A percentile compares a stretch with the other conserved stretches of the same genome.
These are phyloP conservation scores for Aspergillus luchuensis DNA, from an alignment of 2,329 filamentous ascomycete genomes.

Conservation along the genomic window DNA sequence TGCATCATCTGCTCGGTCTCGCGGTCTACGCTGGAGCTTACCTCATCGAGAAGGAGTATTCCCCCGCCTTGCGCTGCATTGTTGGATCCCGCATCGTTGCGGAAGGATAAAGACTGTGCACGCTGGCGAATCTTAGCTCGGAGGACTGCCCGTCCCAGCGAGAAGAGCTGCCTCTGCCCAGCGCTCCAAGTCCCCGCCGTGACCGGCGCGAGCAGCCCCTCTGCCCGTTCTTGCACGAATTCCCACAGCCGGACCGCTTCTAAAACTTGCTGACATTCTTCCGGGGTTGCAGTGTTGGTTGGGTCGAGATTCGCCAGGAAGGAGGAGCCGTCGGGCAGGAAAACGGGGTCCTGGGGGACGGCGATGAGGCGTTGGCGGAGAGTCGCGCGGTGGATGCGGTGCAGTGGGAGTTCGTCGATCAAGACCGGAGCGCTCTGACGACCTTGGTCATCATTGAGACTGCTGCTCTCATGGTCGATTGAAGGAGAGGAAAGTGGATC, in stretches of 20 bases:
- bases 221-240: conserved; percentile 6
- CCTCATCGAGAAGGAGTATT: conserved; percentile 29
- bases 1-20: conserved; percentile 25
- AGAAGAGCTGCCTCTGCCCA: conserved; percentile 12
- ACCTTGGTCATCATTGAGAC: too few relatives aligned
- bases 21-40: conserved; percentile 17
- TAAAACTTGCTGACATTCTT: conserved; percentile 1
- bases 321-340: conserved; percentile 50
- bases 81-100: background rate
- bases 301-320: conserved; percentile 50
- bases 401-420: conserved; percentile 44
- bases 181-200: conserved; percentile 5
- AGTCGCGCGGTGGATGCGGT: conserved; percentile 42
- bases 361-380: conserved; percentile 55
- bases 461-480: conserved; percentile 26
- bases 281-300: conserved; percentile 20
- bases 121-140: background rate
- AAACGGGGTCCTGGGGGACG: conserved; percentile 58
- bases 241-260: background rate
- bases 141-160: conserved; percentile 6
- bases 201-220: background rate
- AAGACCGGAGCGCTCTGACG: conserved; percentile 28
- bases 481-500: conserved; percentile 29
- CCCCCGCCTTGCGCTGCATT: background rate
- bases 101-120: too few relatives aligned